Evolutionary conservation across 2,329 filamentous ascomycete genomes (phyloP), one percentile per base, ranked within the genome.

Genomic region (Aureobasidium namibiae): DNA sequence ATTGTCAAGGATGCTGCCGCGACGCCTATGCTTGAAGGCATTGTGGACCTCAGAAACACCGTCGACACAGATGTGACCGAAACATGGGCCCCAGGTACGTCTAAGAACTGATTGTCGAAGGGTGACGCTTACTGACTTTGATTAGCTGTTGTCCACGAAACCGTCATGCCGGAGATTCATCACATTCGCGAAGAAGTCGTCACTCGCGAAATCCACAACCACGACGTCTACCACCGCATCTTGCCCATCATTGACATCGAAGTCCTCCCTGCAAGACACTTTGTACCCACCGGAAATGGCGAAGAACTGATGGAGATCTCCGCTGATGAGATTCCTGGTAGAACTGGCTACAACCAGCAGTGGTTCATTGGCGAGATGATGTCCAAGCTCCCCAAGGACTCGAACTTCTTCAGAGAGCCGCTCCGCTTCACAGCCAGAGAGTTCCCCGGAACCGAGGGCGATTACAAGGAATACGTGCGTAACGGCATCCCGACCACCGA

Each of bases 241-340:
- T 75, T 79, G n/a, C 80, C 80, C 3, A 73, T 83, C 23, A 72
- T 78, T 29, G 77, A 82, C 56, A 75, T 78, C 13, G 76, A 82
- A 65, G 73, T 82, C 10, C 71, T 82, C 1, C 79, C 80, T 1
- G 70, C 80, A 0, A 75, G 77, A 11, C 80, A 83, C 65, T 82
- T 79, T 67, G 70, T 78, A 2, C 75, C 72, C 4, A 64, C 69
- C 16, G 65, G 70, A 3, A 65, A 69, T 2, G 66, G 66, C 13
- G 69, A 70, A 1, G 59, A 59, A 3, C 69, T 79, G 8, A 67
- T 72, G 14, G 78, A 81, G 63, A 75, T 82, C 8, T 69, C 75
- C 1, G 77, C 72, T n/a, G 68, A 71, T 7, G 65, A 75, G 39
- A 62, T 78, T 1, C 74, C 74, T 0, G 67, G 69, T 10, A 63